phyloP scores from a whole-genome alignment of 208 protist species.

The Wallacemonas collosoma region DNA sequence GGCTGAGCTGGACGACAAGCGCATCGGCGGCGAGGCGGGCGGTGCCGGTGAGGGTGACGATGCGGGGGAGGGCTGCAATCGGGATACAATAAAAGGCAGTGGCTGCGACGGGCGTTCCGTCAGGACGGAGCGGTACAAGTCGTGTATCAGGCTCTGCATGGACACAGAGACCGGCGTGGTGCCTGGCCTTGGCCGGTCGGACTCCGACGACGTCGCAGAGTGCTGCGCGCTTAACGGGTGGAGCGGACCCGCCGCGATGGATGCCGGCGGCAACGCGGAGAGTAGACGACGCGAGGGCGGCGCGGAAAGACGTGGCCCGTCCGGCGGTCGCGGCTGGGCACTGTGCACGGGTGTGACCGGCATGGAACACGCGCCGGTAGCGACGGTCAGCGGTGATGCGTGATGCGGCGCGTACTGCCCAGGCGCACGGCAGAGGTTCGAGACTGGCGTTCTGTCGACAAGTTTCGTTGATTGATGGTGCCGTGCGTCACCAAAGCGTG shows the following conservation, averaged over 20 bases:
- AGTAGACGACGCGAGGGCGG: no score
- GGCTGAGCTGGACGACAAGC: background rate
- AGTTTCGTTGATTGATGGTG: no score
- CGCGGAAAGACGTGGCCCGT: no score
- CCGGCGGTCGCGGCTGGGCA: background rate
- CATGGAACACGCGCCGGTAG: background rate
- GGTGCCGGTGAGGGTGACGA: background rate
- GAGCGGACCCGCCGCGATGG: no score
- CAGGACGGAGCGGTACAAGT: conserved; percentile 8
- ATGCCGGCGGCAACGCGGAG: no score
- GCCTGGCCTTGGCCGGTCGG: background rate
- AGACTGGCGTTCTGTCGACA: no score
- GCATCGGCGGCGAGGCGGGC: background rate
- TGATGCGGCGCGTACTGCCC: no score
- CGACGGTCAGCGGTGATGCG: background rate
- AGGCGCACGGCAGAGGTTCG: no score
- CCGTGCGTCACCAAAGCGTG: no score
- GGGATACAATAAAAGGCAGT: conserved; percentile 13
- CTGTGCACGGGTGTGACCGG: background rate
- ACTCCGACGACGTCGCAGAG: no score
- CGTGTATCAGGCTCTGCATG: background rate
- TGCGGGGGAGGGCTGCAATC: background rate
- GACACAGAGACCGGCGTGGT: background rate
- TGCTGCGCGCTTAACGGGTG: no score
- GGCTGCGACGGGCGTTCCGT: conserved; percentile 17